phyloP scores from a whole-genome alignment of 176 grass and related monocot species.

The Tillandsia fasciculata region DNA sequence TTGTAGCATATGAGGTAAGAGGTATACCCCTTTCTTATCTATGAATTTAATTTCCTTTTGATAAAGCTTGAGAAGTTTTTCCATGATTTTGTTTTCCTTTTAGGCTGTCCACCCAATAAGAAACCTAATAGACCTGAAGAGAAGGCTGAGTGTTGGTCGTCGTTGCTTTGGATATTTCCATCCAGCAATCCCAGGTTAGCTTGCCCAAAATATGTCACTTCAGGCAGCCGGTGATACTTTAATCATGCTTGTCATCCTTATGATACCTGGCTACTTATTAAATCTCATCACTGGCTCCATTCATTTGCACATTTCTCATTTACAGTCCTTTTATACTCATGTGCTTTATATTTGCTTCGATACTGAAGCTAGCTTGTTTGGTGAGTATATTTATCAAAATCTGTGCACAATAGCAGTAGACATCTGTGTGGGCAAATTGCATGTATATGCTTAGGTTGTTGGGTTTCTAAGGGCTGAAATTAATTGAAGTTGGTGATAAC shows the following conservation, averaged over 20 bases:
- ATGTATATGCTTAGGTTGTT: background rate
- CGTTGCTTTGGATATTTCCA: slow-evolving; percentile 97
- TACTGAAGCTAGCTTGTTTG: background rate
- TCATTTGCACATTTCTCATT: background rate
- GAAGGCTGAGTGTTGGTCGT: slow-evolving; percentile 68
- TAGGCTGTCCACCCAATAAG: slow-evolving; percentile 94
- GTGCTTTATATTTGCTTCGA: background rate
- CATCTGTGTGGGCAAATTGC: background rate
- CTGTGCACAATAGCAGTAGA: background rate
- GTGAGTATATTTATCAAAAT: background rate
- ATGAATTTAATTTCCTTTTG: background rate
- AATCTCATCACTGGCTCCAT: background rate
- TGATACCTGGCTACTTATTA: background rate
- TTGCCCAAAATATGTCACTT: background rate
- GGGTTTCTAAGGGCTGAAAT: background rate
- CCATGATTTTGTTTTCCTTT: slow-evolving; percentile 14
- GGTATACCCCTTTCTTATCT: background rate
- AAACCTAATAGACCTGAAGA: slow-evolving; percentile 94
- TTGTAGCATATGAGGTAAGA: slow-evolving; percentile 80
- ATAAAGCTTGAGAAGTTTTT: slow-evolving; percentile 2
- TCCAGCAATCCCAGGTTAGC: slow-evolving; percentile 82
- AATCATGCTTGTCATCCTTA: background rate
- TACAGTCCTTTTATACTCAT: background rate
- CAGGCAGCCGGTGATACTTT: background rate
- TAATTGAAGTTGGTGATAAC: background rate